Evolutionary conservation across 2,329 filamentous ascomycete genomes (phyloP).

Genomic region (Erysiphe pulchra): DNA sequence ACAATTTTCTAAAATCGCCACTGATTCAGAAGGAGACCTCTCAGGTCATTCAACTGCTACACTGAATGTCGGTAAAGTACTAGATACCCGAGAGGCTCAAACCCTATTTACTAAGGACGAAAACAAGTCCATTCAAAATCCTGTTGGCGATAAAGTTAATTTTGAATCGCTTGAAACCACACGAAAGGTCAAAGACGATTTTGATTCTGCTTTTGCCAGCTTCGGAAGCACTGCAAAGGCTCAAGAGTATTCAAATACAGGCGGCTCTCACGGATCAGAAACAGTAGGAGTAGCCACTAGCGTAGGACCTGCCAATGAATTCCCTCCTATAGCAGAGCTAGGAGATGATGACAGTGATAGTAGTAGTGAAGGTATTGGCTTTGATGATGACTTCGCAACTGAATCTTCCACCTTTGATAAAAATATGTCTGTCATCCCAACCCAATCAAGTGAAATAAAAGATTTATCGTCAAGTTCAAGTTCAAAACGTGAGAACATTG

Average conservation of each 20-base stretch:
- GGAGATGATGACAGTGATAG: constrained; percentile 53
- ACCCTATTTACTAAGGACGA: too few species aligned
- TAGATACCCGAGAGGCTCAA: too few species aligned
- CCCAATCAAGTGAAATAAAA: not conserved
- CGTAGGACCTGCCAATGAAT: constrained; percentile 44
- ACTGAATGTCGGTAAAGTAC: too few species aligned
- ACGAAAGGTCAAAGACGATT: constrained; percentile 41
- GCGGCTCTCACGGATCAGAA: constrained; percentile 13
- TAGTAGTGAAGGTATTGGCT: constrained; percentile 54
- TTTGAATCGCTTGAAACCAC: constrained; percentile 7
- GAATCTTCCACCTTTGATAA: constrained; percentile 15
- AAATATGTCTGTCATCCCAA: constrained; percentile 2
- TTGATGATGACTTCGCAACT: constrained; percentile 78
- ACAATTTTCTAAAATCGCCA: too few species aligned
- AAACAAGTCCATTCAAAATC: too few species aligned
- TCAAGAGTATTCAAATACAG: constrained; percentile 22
- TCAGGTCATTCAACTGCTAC: too few species aligned
- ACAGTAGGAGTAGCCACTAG: constrained; percentile 17
- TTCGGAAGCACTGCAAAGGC: constrained; percentile 28
- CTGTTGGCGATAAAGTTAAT: constrained; percentile 21
- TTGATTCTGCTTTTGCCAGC: constrained; percentile 62
- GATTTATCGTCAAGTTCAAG: not conserved
- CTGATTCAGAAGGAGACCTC: too few species aligned
- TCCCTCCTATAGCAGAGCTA: constrained; percentile 79
- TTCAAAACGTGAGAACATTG: not conserved